Base-by-base conservation (phyloP, 2,329 filamentous ascomycete species). In the Ophiostoma perfectum region DNA sequence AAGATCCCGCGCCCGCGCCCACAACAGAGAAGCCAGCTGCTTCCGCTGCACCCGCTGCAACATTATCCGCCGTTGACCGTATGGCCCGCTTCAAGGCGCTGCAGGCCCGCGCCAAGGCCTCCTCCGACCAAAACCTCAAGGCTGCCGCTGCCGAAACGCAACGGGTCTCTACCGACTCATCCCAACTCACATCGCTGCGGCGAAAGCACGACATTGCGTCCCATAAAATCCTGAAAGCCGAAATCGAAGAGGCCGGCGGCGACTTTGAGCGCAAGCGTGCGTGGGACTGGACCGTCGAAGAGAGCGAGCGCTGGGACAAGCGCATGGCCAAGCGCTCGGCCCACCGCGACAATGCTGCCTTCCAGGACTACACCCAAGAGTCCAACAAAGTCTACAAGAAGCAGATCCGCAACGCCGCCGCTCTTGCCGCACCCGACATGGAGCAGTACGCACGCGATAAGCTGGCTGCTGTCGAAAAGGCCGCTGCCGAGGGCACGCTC, bases 231-330 rank as follows among this genome's bases (percentile, higher is more conserved):
- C 84, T 97, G 60, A 97, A 97, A 81, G 92, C 93, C 4, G 93
- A 97, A 74, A 89, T 93, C 1, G 91, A 93, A 77, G 92, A 91
- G 18, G 82, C 84, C 0, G 93, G 93, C 45, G 92, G 91, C 68
- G 95, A 98, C 78, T 99, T 98, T 76, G 95, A 99, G 83, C 91
- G 95, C 73, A 97, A 98, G 80, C 89, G 95, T 55, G 95, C 95
- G 1, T 99, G 95, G 95, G 95, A 98, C 80, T 99, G 95, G 91
- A 99, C 95, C 0, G 82, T 94, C 6, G 95, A 99, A 72, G 95
- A 99, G 80, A 91, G 88, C 73, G 95, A 97, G 80, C 87, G 86
- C 73, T 99, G 95, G 95, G 95, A 99, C 78, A 90, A 89, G 80
- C 89, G 93, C 44, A 81, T 96, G 77, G 91, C 90, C 75, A 96